phyloP scores from a whole-genome alignment of 192 early-diverging fungal genomes.

The Blastocladiella britannica region DNA sequence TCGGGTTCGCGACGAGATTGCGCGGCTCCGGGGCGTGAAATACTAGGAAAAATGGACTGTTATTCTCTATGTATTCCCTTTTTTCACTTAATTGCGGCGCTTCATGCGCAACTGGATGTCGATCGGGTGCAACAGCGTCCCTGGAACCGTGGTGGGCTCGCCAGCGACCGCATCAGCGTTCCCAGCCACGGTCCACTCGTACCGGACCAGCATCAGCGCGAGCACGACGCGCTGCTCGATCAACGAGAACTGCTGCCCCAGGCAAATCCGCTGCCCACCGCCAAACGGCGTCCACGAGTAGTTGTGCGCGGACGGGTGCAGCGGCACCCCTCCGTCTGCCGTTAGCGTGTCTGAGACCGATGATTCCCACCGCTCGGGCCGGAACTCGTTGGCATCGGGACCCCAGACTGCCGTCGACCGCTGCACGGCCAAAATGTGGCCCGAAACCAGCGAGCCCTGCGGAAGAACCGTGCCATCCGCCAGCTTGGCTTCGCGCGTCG shows the following conservation, averaged over 20 bases:
- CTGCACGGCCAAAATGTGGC: slow-evolving; percentile 16
- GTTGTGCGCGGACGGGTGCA: not conserved
- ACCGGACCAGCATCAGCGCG: slow-evolving; percentile 2
- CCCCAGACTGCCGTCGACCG: slow-evolving; percentile 17
- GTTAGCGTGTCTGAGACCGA: no score
- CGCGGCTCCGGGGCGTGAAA: no score
- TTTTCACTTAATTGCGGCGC: no score
- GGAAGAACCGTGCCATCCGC: slow-evolving; percentile 16
- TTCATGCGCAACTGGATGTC: not conserved
- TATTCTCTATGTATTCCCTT: no score
- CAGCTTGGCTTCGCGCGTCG: slow-evolving; percentile 1
- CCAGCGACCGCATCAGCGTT: not conserved
- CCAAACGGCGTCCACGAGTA: slow-evolving; percentile 8
- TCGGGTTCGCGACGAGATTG: no score
- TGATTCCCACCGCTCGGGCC: slow-evolving; percentile 23
- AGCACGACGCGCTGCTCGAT: slow-evolving; percentile 6
- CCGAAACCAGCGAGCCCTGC: slow-evolving; percentile 16
- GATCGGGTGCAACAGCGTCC: not conserved
- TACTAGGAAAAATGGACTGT: no score
- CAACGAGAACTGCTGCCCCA: slow-evolving; percentile 7
- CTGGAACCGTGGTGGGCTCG: not conserved
- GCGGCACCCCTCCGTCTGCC: not conserved
- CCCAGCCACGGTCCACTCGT: not conserved
- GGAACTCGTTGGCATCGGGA: slow-evolving; percentile 18
- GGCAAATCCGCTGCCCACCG: slow-evolving; percentile 4